Percentiles rank a stretch among this genome's conserved stretches.
Conservation (phyloP, 805 yeast species). For the Candida sithepensis region DNA sequence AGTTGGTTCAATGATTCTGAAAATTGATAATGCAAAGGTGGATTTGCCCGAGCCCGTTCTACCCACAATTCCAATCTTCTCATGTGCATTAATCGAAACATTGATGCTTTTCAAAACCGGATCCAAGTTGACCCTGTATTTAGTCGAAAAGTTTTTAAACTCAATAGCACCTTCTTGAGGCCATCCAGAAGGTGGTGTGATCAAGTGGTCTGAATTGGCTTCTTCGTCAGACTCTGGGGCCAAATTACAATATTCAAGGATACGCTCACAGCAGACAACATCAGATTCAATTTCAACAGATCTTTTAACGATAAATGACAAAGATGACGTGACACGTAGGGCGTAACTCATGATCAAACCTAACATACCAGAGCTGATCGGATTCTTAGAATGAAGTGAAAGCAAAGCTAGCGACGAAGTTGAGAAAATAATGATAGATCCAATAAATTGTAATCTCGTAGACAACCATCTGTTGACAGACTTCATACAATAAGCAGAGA, state of each 20-base stretch:
- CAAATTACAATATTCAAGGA: conserved; percentile 79
- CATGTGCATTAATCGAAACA: conserved; percentile 46
- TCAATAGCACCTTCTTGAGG: conserved; percentile 49
- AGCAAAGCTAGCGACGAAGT: conserved; percentile 46
- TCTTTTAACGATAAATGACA: conserved; percentile 55
- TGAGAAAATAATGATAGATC: conserved; percentile 50
- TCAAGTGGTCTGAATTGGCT: conserved; percentile 33
- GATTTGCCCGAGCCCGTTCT: conserved; percentile 79
- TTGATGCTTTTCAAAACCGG: conserved; percentile 51
- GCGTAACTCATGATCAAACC: conserved; percentile 67
- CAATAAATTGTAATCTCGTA: conserved; percentile 57
- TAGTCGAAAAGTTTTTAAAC: conserved; percentile 52
- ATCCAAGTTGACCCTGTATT: conserved; percentile 55
- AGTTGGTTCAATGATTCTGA: conserved; percentile 57
- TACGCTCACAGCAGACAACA: conserved; percentile 84
- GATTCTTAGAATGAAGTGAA: conserved; percentile 35
- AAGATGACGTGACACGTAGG: conserved; percentile 48
- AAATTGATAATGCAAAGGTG: conserved; percentile 56
- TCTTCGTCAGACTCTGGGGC: conserved; percentile 70
- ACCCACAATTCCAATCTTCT: conserved; percentile 72
- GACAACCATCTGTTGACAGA: conserved; percentile 66
- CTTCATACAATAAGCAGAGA: conserved; percentile 46
- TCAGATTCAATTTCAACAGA: conserved; percentile 63
- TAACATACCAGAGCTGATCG: conserved; percentile 54
- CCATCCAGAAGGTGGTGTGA: conserved; percentile 45